phyloP scores from a whole-genome alignment of 768 basidiomycete genomes.

The Saitozyma sp. region DNA sequence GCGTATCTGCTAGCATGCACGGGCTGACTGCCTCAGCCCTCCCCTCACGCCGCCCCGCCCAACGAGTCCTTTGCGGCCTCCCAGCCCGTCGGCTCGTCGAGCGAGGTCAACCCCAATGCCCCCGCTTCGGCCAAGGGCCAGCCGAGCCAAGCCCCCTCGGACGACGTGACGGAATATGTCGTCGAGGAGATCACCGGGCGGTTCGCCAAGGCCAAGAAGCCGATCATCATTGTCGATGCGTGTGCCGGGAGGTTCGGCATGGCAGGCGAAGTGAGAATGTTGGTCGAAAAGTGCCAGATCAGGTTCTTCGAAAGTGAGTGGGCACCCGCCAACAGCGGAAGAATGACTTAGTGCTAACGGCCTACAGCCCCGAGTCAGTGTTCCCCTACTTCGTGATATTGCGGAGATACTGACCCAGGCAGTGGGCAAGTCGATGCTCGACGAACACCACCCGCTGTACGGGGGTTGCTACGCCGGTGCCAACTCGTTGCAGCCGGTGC shows the following conservation, averaged over 20 bases:
- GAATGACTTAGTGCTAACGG: not conserved
- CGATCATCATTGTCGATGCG: constrained; percentile 60
- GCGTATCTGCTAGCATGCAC: no score
- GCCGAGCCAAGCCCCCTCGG: constrained; percentile 19
- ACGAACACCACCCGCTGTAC: constrained; percentile 49
- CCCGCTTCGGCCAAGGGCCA: not conserved
- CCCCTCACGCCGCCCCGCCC: not conserved
- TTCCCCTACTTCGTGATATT: not conserved
- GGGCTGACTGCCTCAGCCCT: not conserved
- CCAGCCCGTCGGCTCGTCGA: not conserved
- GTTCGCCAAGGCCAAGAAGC: constrained; percentile 63
- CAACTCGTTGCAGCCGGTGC: constrained; percentile 41
- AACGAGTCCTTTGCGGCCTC: not conserved
- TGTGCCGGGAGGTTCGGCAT: constrained; percentile 51
- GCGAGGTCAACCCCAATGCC: not conserved
- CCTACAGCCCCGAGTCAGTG: constrained; percentile 13
- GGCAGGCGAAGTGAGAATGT: constrained; percentile 37
- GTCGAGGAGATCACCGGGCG: constrained; percentile 69
- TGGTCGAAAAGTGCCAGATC: constrained; percentile 47
- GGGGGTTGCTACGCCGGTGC: constrained; percentile 52
- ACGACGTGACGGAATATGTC: constrained; percentile 61
- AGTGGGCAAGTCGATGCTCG: constrained; percentile 46
- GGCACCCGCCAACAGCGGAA: not conserved
- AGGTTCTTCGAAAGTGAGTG: constrained; percentile 51
- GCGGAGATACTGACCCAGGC: no score